Conservation (phyloP, 2,329 filamentous ascomycete genomes). For the Graphium sp. region DNA sequence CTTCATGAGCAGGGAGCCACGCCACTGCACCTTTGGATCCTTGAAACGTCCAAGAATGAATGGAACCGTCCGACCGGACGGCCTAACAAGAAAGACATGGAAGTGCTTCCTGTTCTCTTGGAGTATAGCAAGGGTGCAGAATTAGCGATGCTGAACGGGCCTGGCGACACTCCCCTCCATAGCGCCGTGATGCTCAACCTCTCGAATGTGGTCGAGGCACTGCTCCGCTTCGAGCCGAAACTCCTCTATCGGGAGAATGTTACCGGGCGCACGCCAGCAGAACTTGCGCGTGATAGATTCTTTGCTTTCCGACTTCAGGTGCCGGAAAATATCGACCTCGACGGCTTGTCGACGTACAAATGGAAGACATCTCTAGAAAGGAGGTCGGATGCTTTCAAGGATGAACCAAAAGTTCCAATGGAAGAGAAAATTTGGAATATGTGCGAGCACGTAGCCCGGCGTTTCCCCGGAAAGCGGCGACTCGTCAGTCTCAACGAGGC, state of each 20-base stretch:
- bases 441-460: conserved; percentile 6
- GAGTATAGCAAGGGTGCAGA: conserved; percentile 38
- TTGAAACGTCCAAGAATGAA: conserved; percentile 8
- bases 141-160: conserved; percentile 41
- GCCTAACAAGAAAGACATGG: no score
- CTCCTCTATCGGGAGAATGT: conserved; percentile 58
- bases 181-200: conserved; percentile 25
- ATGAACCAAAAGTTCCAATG: background rate
- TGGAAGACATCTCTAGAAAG: background rate
- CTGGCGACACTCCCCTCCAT: conserved; percentile 51
- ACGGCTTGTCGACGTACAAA: background rate
- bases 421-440: conserved; percentile 2
- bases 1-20: conserved; percentile 35
- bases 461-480: conserved; percentile 20
- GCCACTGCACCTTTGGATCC: conserved; percentile 46
- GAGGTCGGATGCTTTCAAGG: background rate
- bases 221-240: conserved; percentile 38
- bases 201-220: conserved; percentile 17
- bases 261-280: conserved; percentile 55
- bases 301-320: conserved; percentile 18
- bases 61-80: no score
- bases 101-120: conserved; percentile 31
- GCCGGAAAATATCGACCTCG: conserved; percentile 5
- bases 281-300: conserved; percentile 42
- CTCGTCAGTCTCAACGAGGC: conserved; percentile 38